Percentiles rank a stretch among this genome's conserved stretches.
These are phyloP conservation scores for Didymella exigua DNA, from an alignment of 2,329 filamentous ascomycete genomes.

Conservation along the genomic window DNA sequence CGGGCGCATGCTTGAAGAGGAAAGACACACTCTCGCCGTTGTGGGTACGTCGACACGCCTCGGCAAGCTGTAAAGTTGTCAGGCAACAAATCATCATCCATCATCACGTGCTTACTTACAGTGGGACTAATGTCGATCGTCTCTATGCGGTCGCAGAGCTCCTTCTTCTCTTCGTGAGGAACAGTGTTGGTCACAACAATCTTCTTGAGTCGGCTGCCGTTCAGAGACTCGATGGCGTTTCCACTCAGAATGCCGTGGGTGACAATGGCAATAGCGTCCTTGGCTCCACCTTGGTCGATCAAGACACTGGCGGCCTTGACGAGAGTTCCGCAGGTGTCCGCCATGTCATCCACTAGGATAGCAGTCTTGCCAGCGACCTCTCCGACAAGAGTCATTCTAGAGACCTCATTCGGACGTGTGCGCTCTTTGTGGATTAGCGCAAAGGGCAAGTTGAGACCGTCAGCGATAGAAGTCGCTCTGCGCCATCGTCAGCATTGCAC, in stretches of 20 bases:
- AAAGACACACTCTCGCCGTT: constrained; percentile 74
- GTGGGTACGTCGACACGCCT: constrained; percentile 74
- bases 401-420: constrained; percentile 86
- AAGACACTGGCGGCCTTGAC: constrained; percentile 89
- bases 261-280: constrained; percentile 90
- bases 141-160: constrained; percentile 77
- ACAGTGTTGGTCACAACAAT: constrained; percentile 93
- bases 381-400: constrained; percentile 93
- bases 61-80: constrained; percentile 59
- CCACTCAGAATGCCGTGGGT: constrained; percentile 92
- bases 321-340: constrained; percentile 89
- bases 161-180: constrained; percentile 78
- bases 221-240: constrained; percentile 84
- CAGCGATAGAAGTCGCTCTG: constrained; percentile 87
- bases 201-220: constrained; percentile 74
- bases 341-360: constrained; percentile 98
- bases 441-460: constrained; percentile 87
- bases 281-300: constrained; percentile 77
- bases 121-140: constrained; percentile 93
- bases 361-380: constrained; percentile 89
- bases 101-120: constrained; percentile 42
- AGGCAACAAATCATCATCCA: constrained; percentile 7
- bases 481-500: constrained; percentile 20
- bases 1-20: constrained; percentile 70
- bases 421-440: constrained; percentile 97